These are phyloP conservation scores for Nemania sp. DNA, from an alignment of 2,329 filamentous ascomycete genomes.

Conservation along the genomic window DNA sequence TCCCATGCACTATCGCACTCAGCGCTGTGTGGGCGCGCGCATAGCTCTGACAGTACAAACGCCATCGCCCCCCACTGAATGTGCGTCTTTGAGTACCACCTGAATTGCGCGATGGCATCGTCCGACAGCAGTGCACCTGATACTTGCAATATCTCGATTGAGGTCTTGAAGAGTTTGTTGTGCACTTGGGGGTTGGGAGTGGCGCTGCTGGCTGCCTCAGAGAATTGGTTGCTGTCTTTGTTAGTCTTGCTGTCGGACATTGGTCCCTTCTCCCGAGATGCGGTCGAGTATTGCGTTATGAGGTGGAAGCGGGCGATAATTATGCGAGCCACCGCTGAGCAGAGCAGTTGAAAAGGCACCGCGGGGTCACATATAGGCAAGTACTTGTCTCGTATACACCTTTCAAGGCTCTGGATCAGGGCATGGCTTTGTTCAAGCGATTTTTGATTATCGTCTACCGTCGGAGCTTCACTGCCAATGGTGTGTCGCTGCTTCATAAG, in stretches of 20 bases:
- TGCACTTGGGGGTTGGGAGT: neutral
- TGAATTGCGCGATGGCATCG: neutral
- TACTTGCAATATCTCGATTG: conserved; percentile 10
- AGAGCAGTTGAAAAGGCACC: conserved; percentile 18
- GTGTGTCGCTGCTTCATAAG: conserved; percentile 14
- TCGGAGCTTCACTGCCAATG: neutral
- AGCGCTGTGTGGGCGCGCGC: conserved; percentile 24
- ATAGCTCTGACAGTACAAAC: conserved; percentile 35
- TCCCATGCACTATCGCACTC: conserved; percentile 39
- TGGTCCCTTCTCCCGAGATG: conserved; percentile 4
- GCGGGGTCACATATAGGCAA: conserved; percentile 13
- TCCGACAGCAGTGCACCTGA: conserved; percentile 8
- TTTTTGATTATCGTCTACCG: neutral
- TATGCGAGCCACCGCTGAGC: conserved; percentile 13
- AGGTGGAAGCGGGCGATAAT: conserved; percentile 15
- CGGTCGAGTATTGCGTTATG: conserved; percentile 13
- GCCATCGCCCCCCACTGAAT: conserved; percentile 36
- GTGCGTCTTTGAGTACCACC: conserved; percentile 19
- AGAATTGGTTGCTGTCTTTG: neutral
- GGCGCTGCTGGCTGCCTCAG: neutral
- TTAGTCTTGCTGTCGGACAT: neutral
- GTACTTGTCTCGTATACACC: conserved; percentile 9
- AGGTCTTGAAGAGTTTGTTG: conserved; percentile 8
- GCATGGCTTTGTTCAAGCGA: neutral
- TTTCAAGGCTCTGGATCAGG: conserved; percentile 4